These are phyloP conservation scores for Populus tomentosa DNA, from an alignment of 441 rosid genomes.

Conservation along the genomic window DNA sequence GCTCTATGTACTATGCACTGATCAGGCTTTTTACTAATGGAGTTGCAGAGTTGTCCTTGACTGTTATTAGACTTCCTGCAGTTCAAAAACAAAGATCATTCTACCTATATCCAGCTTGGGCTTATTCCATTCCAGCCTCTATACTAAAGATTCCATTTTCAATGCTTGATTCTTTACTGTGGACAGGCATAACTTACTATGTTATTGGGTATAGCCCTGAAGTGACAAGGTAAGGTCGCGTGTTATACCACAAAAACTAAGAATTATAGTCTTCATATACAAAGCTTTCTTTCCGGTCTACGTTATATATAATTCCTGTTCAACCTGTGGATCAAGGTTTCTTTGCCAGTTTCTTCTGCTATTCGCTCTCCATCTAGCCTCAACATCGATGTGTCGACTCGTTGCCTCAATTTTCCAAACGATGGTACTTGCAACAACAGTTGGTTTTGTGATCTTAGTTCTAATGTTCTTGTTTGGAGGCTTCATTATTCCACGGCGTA, in stretches of 20 bases:
- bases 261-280: no score
- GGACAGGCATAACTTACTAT: conserved; percentile 54
- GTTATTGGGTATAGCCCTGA: conserved; percentile 60
- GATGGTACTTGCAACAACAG: conserved; percentile 35
- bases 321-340: conserved; percentile 25
- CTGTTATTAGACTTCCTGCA: conserved; percentile 59
- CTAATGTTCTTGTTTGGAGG: conserved; percentile 48
- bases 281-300: not conserved
- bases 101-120: conserved; percentile 65
- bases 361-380: conserved; percentile 47
- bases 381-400: conserved; percentile 51
- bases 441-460: conserved; percentile 22
- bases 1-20: conserved; percentile 44
- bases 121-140: conserved; percentile 58
- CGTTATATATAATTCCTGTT: not conserved
- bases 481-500: conserved; percentile 44
- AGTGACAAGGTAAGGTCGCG: conserved; percentile 43
- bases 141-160: conserved; percentile 54
- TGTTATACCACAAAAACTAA: not conserved
- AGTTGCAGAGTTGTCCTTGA: conserved; percentile 49
- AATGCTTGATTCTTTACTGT: conserved; percentile 43
- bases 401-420: conserved; percentile 45
- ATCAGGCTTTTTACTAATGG: conserved; percentile 60
- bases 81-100: conserved; percentile 76
- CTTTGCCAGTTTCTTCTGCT: conserved; percentile 45